Percentiles rank a stretch among this genome's conserved stretches.
These are phyloP conservation scores for Eimeria praecox DNA, from an alignment of 169 alveolate species.

Conservation along the genomic window DNA sequence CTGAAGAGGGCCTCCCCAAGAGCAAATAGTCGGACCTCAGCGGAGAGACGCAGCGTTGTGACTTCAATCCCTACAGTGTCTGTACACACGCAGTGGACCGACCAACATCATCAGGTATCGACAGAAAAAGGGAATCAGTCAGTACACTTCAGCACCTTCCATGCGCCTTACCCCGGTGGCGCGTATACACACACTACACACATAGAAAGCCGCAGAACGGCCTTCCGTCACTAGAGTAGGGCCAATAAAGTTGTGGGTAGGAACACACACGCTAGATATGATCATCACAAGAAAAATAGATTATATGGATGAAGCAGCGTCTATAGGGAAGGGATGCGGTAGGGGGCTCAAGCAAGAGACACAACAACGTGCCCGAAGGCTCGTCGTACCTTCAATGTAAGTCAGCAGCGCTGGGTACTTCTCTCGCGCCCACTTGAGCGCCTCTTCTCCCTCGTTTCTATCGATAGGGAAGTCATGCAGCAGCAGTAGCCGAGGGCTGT, in stretches of 20 bases:
- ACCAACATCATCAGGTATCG: not conserved
- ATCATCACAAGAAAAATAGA: not conserved
- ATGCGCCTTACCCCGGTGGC: not conserved
- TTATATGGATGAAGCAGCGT: not conserved
- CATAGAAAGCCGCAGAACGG: not conserved
- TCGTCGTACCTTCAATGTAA: constrained; percentile 37
- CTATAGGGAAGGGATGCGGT: not conserved
- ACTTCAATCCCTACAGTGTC: constrained; percentile 19
- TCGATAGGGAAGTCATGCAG: constrained; percentile 49
- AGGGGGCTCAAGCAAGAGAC: not conserved
- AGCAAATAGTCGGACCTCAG: constrained; percentile 18
- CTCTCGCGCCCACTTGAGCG: not conserved
- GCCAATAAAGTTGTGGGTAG: not conserved
- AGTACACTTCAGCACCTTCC: not conserved
- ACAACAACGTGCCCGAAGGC: not conserved
- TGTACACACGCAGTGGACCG: not conserved
- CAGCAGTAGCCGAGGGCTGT: constrained; percentile 45
- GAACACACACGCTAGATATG: not conserved
- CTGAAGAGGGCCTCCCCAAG: constrained; percentile 38
- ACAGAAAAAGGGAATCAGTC: not conserved
- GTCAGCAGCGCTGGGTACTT: not conserved
- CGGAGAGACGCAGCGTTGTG: constrained; percentile 39
- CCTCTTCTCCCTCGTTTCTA: not conserved
- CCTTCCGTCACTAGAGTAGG: not conserved
- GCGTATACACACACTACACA: not conserved